These are phyloP conservation scores for Asterophora lycoperdoides DNA, from an alignment of 768 basidiomycete genomes.

Conservation along the genomic window DNA sequence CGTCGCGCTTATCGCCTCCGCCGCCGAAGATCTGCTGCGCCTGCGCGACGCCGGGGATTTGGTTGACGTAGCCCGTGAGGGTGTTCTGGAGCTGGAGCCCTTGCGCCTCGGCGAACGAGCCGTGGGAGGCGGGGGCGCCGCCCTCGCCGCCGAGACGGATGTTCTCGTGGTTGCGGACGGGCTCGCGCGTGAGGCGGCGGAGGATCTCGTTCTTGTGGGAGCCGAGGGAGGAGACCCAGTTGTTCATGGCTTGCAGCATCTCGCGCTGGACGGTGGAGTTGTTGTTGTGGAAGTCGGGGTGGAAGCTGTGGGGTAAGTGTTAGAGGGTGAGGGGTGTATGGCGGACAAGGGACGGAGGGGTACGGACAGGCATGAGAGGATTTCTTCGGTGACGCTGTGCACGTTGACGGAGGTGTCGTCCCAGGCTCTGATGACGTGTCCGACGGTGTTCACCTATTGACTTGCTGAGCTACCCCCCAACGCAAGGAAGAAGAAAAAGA, in stretches of 20 bases:
- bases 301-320: constrained; percentile 52
- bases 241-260: constrained; percentile 66
- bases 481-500: not conserved
- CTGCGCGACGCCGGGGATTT: constrained; percentile 46
- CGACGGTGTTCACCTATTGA: constrained; percentile 41
- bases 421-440: constrained; percentile 75
- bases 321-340: not conserved
- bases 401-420: constrained; percentile 64
- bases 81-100: constrained; percentile 47
- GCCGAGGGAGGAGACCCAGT: constrained; percentile 56
- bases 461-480: no score
- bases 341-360: not conserved
- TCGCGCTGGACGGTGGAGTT: constrained; percentile 65
- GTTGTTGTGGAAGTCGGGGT: constrained; percentile 73
- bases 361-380: constrained; percentile 62
- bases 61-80: constrained; percentile 38
- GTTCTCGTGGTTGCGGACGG: constrained; percentile 72
- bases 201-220: constrained; percentile 45
- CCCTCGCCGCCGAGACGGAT: constrained; percentile 54
- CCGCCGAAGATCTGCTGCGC: constrained; percentile 37
- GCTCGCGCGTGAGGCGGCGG: constrained; percentile 54
- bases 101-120: constrained; percentile 43
- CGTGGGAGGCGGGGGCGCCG: constrained; percentile 41
- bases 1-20: constrained; percentile 22
- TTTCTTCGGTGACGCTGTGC: constrained; percentile 53